Conservation (phyloP, 331 rosid species). For the Dryas integrifolia region DNA sequence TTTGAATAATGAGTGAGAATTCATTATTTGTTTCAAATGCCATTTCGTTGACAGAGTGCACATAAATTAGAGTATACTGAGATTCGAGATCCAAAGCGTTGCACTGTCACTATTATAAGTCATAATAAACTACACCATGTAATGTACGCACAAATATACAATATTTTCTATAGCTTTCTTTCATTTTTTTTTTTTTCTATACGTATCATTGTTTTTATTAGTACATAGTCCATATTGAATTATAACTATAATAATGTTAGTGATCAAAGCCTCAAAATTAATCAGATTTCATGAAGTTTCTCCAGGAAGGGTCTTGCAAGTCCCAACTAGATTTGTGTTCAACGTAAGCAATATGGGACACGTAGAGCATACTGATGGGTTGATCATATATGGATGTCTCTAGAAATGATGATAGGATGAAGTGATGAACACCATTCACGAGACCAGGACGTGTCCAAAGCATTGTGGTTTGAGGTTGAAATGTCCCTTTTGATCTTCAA, state of each 20-base stretch:
- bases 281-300: slow-evolving; percentile 35
- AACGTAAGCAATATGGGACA: slow-evolving; percentile 31
- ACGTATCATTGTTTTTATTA: slow-evolving; percentile 2
- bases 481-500: background rate
- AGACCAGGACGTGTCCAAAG: slow-evolving; percentile 28
- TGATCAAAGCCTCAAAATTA: slow-evolving; percentile 17
- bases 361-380: background rate
- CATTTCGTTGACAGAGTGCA: background rate
- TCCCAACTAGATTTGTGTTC: background rate
- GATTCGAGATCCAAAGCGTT: slow-evolving; percentile 54
- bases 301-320: slow-evolving; percentile 17
- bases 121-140: background rate
- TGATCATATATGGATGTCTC: slow-evolving; percentile 10
- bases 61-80: slow-evolving; percentile 33
- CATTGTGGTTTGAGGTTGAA: background rate
- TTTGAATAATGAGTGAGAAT: slow-evolving; percentile 15
- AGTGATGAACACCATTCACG: slow-evolving; percentile 29
- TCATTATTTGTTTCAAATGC: slow-evolving; percentile 24
- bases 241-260: background rate
- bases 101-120: slow-evolving; percentile 9
- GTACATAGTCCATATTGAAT: slow-evolving; percentile 14
- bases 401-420: slow-evolving; percentile 9
- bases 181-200: background rate
- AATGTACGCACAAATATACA: slow-evolving; percentile 18
- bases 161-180: background rate